Evolutionary conservation across 768 basidiomycete genomes (phyloP), one percentile per base, ranked within the genome.

Genomic region (Termitomyces sp.): DNA sequence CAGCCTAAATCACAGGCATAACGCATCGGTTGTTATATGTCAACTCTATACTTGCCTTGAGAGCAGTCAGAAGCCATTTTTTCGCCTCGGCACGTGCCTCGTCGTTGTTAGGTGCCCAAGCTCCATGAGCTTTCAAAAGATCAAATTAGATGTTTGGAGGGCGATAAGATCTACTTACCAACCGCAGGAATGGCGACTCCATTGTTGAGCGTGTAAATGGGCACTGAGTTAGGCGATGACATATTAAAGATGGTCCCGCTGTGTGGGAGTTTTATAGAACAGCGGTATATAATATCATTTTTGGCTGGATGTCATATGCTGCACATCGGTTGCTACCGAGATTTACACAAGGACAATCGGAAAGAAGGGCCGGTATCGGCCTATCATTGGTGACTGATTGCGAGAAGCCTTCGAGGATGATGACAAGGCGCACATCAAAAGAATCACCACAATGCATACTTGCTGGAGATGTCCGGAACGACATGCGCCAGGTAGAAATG

Each of bases 61-160:
- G 50, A 19, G 77, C 79, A 21, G 68, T 66, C 12, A 72, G 42
- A 53, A 78, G 68, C 76, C 77, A 80, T 17, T 59, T 62, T 56
- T 72, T 67, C 1, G 69, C 73, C 17, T 62, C 64, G 7, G 57
- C 71, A 32, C 68, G 70, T n/a, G 68, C 66, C 54, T 74, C 72
- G 3, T 67, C 54, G 30, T 67, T 70, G 1, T 61, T 19, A 9
- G 74, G 75, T 17, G 70, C 70, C 67, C 70, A 81, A 12, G 73
- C 66, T 11, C 79, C 79, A 40, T 70, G 67, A 12, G 73, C 77
- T 76, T 40, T 19, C 17, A 41, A 54, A 4, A 28, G 32, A 16
- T 27, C 30, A 7, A 14, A 25, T 16, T 3, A 11, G 14, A 27
- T 32, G 27, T 23, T 42, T 42, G 5, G n/a, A 9, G 7, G n/a